Conservation (phyloP, 768 basidiomycete genomes). For the Phlebiopsis gigantea region DNA sequence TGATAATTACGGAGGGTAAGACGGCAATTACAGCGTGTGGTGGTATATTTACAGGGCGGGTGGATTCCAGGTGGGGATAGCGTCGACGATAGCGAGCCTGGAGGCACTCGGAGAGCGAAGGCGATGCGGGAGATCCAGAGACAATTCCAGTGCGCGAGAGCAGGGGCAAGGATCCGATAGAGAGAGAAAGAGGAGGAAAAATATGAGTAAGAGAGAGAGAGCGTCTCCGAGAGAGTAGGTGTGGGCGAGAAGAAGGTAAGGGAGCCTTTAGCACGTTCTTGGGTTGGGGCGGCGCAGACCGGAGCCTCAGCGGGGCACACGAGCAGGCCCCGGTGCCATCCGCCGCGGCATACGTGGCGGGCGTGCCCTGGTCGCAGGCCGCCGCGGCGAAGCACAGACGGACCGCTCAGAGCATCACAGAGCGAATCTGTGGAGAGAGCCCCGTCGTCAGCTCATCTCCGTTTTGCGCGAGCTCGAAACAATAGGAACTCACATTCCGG, state of each 20-base stretch:
- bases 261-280: background rate
- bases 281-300: background rate
- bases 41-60: background rate
- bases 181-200: background rate
- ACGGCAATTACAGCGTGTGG: background rate
- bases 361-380: background rate
- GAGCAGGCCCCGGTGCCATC: background rate
- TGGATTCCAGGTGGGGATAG: background rate
- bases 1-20: background rate
- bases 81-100: background rate
- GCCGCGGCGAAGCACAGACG: background rate
- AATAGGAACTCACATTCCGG: slow-evolving; percentile 54
- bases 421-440: slow-evolving; percentile 37
- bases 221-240: background rate
- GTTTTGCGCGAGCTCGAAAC: background rate
- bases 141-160: background rate
- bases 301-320: background rate
- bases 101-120: background rate
- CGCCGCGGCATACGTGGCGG: too few species aligned
- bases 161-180: background rate
- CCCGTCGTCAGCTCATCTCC: background rate
- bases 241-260: background rate
- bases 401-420: slow-evolving; percentile 38
- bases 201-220: background rate
- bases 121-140: background rate